Conservation (phyloP, 2,329 filamentous ascomycete genomes). For the Acrocalymma vagum region DNA sequence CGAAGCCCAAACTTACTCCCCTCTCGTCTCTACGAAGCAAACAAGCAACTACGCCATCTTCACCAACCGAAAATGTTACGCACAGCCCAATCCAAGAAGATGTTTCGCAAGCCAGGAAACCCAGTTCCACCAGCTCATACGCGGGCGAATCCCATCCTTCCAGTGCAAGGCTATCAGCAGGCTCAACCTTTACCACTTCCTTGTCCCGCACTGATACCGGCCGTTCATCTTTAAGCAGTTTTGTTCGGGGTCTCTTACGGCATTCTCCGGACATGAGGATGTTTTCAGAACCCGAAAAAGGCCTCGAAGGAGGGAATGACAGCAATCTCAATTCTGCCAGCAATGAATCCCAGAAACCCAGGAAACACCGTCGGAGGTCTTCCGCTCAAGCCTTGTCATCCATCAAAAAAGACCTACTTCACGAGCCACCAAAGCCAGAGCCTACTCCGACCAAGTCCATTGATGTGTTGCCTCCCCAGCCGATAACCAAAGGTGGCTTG, state of each 20-base stretch:
- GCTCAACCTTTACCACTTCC: constrained; percentile 2
- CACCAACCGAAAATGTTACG: constrained; percentile 29
- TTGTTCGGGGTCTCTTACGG: constrained; percentile 31
- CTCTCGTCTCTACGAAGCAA: constrained; percentile 17
- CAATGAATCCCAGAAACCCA: constrained; percentile 9
- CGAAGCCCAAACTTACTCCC: constrained; percentile 19
- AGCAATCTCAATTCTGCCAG: constrained; percentile 3
- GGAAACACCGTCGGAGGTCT: constrained; percentile 16
- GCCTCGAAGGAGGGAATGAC: constrained; percentile 1
- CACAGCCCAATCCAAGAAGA: constrained; percentile 18
- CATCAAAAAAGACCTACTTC: constrained; percentile 3
- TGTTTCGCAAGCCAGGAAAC: constrained; percentile 15
- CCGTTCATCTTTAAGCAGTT: constrained; percentile 31
- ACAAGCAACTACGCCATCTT: constrained; percentile 18
- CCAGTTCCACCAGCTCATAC: constrained; percentile 18
- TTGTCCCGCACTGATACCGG: constrained; percentile 20
- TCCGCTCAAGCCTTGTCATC: constrained; percentile 9
- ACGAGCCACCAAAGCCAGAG: constrained; percentile 5
- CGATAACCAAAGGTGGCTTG: constrained; percentile 20
- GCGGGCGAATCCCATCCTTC: constrained; percentile 18
- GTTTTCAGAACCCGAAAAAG: constrained; percentile 13
- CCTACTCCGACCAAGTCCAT: neutral
- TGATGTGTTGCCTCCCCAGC: constrained; percentile 1
- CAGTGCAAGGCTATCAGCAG: constrained; percentile 5
- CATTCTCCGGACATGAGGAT: constrained; percentile 33